Conservation (phyloP, 768 basidiomycete genomes). For the Tubosaeta sp. region DNA sequence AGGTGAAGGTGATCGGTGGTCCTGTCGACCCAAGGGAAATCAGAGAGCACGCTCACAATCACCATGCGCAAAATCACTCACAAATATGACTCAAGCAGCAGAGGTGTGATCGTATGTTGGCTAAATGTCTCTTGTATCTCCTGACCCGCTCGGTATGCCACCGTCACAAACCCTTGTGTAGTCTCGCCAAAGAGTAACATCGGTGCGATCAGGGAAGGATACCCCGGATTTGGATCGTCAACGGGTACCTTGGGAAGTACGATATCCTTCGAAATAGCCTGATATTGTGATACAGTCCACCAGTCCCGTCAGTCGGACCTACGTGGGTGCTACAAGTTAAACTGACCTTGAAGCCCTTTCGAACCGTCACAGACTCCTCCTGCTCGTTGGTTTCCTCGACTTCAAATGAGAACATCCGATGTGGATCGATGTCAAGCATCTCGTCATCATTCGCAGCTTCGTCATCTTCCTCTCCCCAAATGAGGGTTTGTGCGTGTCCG, state of each 20-base stretch:
- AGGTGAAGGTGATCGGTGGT: conserved; percentile 21
- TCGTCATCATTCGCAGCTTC: conserved; percentile 25
- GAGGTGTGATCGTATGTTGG: background rate
- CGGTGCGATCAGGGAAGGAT: conserved; percentile 23
- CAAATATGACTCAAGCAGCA: conserved; percentile 20
- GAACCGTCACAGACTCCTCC: conserved; percentile 43
- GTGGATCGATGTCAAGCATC: conserved; percentile 32
- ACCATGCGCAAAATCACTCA: conserved; percentile 1
- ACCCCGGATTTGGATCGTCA: conserved; percentile 3
- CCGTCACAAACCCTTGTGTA: conserved; percentile 37
- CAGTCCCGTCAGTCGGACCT: background rate
- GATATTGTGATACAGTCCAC: too few species aligned
- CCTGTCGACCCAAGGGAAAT: conserved; percentile 9
- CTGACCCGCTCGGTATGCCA: conserved; percentile 16
- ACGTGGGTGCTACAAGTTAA: background rate
- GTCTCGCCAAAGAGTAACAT: conserved; percentile 18
- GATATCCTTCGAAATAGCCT: conserved; percentile 15
- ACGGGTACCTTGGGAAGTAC: conserved; percentile 3
- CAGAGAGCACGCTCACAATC: background rate
- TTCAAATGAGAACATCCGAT: conserved; percentile 50
- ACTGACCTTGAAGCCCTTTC: conserved; percentile 44
- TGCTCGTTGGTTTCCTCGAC: conserved; percentile 53
- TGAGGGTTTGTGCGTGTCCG: conserved; percentile 40
- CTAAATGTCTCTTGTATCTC: background rate
- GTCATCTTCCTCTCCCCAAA: conserved; percentile 38